phyloP scores from a whole-genome alignment of 805 yeast genomes.

The Metschnikowia kofuensis region DNA sequence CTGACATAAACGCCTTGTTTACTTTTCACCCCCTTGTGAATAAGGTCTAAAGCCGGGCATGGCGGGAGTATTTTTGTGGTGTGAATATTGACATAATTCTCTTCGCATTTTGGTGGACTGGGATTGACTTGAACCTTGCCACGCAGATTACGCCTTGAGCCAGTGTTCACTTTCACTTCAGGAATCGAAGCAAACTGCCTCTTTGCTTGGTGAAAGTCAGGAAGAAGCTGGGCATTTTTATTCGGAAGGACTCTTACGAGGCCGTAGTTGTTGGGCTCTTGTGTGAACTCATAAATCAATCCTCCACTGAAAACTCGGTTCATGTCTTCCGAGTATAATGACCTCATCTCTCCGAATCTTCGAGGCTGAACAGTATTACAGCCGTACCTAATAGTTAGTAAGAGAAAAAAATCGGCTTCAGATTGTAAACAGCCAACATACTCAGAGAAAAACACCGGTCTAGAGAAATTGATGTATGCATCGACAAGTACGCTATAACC shows the following conservation, averaged over 20 bases:
- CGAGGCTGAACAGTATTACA: slow-evolving; percentile 84
- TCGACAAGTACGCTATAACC: slow-evolving; percentile 64
- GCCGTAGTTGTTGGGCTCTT: slow-evolving; percentile 79
- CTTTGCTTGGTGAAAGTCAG: slow-evolving; percentile 53
- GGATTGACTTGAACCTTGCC: neutral
- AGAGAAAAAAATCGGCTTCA: neutral
- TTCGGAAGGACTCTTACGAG: slow-evolving; percentile 49
- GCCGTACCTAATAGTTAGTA: slow-evolving; percentile 46
- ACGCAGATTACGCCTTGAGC: slow-evolving; percentile 20
- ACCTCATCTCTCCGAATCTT: slow-evolving; percentile 67
- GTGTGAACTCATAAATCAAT: slow-evolving; percentile 74
- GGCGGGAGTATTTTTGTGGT: slow-evolving; percentile 46
- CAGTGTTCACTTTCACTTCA: slow-evolving; percentile 22
- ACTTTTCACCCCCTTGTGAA: slow-evolving; percentile 48
- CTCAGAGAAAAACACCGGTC: slow-evolving; percentile 87
- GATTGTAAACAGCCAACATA: slow-evolving; percentile 29
- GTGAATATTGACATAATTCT: slow-evolving; percentile 31
- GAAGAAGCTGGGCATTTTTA: slow-evolving; percentile 42
- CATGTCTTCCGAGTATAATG: slow-evolving; percentile 73
- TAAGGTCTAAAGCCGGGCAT: slow-evolving; percentile 40
- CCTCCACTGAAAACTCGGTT: slow-evolving; percentile 80
- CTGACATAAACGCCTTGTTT: slow-evolving; percentile 49
- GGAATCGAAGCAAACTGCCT: slow-evolving; percentile 41
- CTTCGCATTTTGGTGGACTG: slow-evolving; percentile 29
- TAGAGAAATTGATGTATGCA: slow-evolving; percentile 64